Percentiles rank a stretch among this genome's conserved stretches.
These are phyloP conservation scores for Micractinium conductrix DNA, from an alignment of 139 green algal genomes.

Conservation along the genomic window DNA sequence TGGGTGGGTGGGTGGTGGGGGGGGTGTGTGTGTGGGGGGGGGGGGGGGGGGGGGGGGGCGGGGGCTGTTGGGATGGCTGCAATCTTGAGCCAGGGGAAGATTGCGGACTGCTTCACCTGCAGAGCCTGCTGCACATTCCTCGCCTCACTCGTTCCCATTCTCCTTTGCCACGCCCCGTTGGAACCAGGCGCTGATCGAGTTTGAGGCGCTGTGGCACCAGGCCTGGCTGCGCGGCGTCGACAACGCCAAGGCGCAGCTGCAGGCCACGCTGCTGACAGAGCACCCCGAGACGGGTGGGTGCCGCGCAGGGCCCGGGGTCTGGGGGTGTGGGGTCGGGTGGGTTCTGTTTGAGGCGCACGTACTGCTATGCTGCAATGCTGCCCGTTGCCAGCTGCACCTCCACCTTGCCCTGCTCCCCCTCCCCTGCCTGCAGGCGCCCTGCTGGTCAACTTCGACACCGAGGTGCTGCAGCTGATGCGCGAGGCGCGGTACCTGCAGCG, in stretches of 20 bases:
- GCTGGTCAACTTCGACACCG: slow-evolving; percentile 92
- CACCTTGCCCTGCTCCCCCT: background rate
- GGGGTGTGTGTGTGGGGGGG: too few species aligned
- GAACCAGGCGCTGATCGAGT: slow-evolving; percentile 91
- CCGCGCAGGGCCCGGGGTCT: too few species aligned
- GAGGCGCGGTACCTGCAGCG: slow-evolving; percentile 92
- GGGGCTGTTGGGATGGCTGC: too few species aligned
- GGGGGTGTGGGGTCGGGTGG: background rate
- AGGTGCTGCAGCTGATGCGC: slow-evolving; percentile 88
- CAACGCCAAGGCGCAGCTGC: slow-evolving; percentile 77
- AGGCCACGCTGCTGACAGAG: slow-evolving; percentile 83
- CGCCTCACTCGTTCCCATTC: too few species aligned
- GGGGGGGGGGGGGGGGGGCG: too few species aligned
- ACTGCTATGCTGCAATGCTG: background rate
- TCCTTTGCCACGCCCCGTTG: too few species aligned
- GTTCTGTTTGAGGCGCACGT: background rate
- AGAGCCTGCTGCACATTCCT: too few species aligned
- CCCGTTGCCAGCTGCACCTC: background rate
- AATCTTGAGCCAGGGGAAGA: too few species aligned
- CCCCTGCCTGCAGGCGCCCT: slow-evolving; percentile 40
- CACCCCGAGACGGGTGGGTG: slow-evolving; percentile 75
- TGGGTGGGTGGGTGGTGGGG: too few species aligned
- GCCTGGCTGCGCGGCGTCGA: slow-evolving; percentile 69
- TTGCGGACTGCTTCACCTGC: too few species aligned
- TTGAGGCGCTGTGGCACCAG: slow-evolving; percentile 90